A percentile compares a stretch with the other conserved stretches of the same genome.
Conservation (phyloP, 176 grass and related monocot genomes). For the Phragmites australis region DNA sequence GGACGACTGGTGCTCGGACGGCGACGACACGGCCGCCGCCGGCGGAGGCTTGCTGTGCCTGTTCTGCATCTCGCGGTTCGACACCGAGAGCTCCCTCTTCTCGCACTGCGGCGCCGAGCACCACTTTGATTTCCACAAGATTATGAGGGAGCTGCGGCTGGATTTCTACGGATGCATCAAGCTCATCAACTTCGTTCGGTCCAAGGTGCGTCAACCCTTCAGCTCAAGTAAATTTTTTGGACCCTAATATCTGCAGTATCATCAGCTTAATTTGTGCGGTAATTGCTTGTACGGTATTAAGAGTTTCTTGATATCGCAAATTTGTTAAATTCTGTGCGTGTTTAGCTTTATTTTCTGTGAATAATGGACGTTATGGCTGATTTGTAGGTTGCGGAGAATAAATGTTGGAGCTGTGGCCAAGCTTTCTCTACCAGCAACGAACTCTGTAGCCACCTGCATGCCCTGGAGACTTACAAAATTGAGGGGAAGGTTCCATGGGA, state of each 20-base stretch:
- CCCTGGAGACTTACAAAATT: conserved; percentile 27
- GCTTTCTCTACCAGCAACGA: conserved; percentile 43
- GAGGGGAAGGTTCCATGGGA: conserved; percentile 66
- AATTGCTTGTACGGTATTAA: background rate
- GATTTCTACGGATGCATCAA: conserved; percentile 92
- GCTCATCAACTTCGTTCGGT: conserved; percentile 82
- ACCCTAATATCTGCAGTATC: background rate
- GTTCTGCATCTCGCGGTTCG: conserved; percentile 71
- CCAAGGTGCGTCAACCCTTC: conserved; percentile 49
- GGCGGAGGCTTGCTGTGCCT: conserved; percentile 55
- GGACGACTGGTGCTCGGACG: conserved; percentile 82
- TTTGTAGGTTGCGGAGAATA: conserved; percentile 72
- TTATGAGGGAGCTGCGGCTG: conserved; percentile 55
- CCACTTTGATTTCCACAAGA: conserved; percentile 57
- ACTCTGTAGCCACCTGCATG: conserved; percentile 48
- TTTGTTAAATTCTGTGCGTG: conserved; percentile 1
- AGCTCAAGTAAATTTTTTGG: background rate
- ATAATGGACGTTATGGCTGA: background rate
- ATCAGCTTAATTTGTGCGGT: background rate
- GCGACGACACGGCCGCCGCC: conserved; percentile 42
- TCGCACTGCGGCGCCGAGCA: conserved; percentile 66
- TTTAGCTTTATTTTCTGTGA: background rate
- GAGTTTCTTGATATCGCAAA: background rate
- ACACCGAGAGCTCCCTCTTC: conserved; percentile 54
- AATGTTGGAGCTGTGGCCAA: conserved; percentile 66